Evolutionary conservation across 345 rosid species (phyloP), one percentile per base, ranked within the genome.

Genomic region (Salix brachista): DNA sequence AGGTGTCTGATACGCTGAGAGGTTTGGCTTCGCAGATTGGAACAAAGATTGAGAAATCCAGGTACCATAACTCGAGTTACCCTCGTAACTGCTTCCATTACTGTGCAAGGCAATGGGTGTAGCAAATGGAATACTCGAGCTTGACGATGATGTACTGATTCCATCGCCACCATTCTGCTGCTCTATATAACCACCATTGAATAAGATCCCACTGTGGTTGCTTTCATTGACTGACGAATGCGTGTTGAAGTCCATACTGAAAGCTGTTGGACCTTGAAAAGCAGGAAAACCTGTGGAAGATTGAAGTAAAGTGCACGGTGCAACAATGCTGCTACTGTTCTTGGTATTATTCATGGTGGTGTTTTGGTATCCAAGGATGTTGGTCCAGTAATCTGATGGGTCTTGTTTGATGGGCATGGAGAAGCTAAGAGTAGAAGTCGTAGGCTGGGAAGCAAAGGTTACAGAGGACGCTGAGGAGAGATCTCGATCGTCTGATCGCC

Each of bases 1-100:
- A 21, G 97, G 94, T 41, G 93, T 91, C 91, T 91, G 96, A 82
- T 90, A 89, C 81, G 88, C 85, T 23, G 93, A 86, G 32, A 92
- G 80, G 74, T 77, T 88, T 8, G 91, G 77, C 87, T 94, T 92
- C 70, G 88, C 91, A 83, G 89, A 48, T 79, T 87, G 91, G 74
- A 86, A 85, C 69, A 85, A 39, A 69, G 88, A 78, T 80, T 86
- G 83, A 75, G 89, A 70, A 83, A 79, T 83, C 87, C 89, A 87
- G 86, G 80, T 84, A 14, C 89, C 87, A 62, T 83, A 82, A 72
- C 66, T 64, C 6, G 81, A 75, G 65, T 36, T 78, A 34, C 84
- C 86, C 77, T 84, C 92, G 30, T 75, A 82, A 69, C 64, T 76
- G 41, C 80, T 75, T 4, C 80, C 73, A 12, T 64, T 72, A 2